phyloP scores from a whole-genome alignment of 306 rosid genomes.

The Quercus cerris region DNA sequence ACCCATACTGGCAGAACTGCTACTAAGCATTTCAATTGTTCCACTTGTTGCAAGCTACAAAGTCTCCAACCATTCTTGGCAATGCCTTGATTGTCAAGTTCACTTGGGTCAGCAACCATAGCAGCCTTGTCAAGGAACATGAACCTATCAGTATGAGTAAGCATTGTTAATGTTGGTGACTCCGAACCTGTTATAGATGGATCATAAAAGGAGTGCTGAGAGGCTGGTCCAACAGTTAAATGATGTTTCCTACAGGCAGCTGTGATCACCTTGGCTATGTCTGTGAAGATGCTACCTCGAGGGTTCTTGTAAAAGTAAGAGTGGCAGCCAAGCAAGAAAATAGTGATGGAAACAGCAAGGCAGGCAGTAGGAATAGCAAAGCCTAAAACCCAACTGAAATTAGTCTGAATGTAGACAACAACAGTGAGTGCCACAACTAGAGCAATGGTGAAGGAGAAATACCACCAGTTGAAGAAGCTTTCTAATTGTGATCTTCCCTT shows the following conservation, averaged over 20 bases:
- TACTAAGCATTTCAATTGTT: slow-evolving; percentile 61
- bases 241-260: slow-evolving; percentile 54
- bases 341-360: slow-evolving; percentile 48
- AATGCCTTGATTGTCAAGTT: slow-evolving; percentile 39
- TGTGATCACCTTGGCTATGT: slow-evolving; percentile 48
- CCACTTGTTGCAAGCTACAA: slow-evolving; percentile 75
- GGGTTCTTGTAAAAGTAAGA: slow-evolving; percentile 55
- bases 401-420: slow-evolving; percentile 76
- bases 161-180: slow-evolving; percentile 1
- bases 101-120: slow-evolving; percentile 40
- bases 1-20: slow-evolving; percentile 69
- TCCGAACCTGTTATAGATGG: slow-evolving; percentile 22
- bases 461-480: slow-evolving; percentile 94
- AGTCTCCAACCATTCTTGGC: slow-evolving; percentile 60
- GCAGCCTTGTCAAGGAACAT: slow-evolving; percentile 66
- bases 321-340: slow-evolving; percentile 58
- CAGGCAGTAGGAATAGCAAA: slow-evolving; percentile 66
- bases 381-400: slow-evolving; percentile 68
- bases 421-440: slow-evolving; percentile 60
- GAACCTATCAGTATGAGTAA: slow-evolving; percentile 50
- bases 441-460: slow-evolving; percentile 69
- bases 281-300: slow-evolving; percentile 58
- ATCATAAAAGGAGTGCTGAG: slow-evolving; percentile 30
- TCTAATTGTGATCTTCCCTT: slow-evolving; percentile 61
- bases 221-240: not conserved